Evolutionary conservation across 2,329 filamentous ascomycete species (phyloP).

Genomic region (Clarireedia paspali): DNA sequence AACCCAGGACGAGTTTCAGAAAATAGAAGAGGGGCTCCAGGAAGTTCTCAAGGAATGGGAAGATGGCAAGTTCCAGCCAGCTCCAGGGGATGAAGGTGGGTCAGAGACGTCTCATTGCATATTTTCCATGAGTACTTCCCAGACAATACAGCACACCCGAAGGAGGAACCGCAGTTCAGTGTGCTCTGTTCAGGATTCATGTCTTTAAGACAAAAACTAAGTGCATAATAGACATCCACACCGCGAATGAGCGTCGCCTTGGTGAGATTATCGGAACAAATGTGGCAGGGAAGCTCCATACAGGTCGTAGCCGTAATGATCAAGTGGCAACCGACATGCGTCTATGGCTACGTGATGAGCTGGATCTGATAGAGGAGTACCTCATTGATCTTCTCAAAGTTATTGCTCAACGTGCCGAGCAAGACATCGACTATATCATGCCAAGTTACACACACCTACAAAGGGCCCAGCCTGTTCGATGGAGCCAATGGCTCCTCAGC

Average conservation of each 20-base stretch:
- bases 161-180: no score
- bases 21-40: constrained; percentile 65
- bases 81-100: constrained; percentile 44
- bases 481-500: constrained; percentile 74
- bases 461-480: constrained; percentile 71
- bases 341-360: constrained; percentile 73
- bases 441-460: constrained; percentile 82
- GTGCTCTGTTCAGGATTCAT: no score
- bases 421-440: constrained; percentile 72
- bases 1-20: constrained; percentile 60
- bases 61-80: constrained; percentile 41
- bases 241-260: constrained; percentile 62
- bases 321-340: constrained; percentile 88
- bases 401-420: constrained; percentile 60
- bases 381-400: constrained; percentile 65
- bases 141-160: no score
- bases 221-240: constrained; percentile 44
- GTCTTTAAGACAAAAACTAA: no score
- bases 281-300: constrained; percentile 82
- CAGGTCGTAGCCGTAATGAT: constrained; percentile 80
- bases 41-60: constrained; percentile 49
- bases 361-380: constrained; percentile 60
- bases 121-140: no score
- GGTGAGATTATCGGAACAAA: constrained; percentile 84
- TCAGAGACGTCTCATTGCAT: no score